A percentile compares a stretch with the other conserved stretches of the same genome.
Conservation (phyloP, 257 asterid species). For the Rauvolfia tetraphylla region DNA sequence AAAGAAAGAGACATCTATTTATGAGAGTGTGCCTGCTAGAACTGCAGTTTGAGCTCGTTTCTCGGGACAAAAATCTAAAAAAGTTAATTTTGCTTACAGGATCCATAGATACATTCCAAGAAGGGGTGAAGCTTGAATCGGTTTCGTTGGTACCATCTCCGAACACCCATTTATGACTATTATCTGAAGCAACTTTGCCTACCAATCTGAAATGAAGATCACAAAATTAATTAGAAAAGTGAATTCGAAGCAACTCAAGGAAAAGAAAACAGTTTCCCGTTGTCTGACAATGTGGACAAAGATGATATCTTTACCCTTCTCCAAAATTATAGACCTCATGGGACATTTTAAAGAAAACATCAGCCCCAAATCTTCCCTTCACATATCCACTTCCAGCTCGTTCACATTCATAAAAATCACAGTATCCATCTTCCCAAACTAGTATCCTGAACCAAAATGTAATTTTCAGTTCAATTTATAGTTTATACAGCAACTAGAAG, state of each 20-base stretch:
- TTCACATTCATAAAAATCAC: constrained; percentile 66
- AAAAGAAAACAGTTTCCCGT: background rate
- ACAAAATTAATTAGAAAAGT: background rate
- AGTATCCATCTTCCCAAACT: constrained; percentile 90
- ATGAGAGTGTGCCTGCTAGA: background rate
- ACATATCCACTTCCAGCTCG: constrained; percentile 43
- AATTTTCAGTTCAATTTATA: background rate
- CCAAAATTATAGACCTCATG: constrained; percentile 82
- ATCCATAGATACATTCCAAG: constrained; percentile 69
- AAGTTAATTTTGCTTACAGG: constrained; percentile 40
- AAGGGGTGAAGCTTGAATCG: constrained; percentile 50
- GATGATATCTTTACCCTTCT: constrained; percentile 54
- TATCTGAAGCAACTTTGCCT: constrained; percentile 84
- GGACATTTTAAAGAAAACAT: constrained; percentile 77
- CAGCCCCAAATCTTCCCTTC: constrained; percentile 66
- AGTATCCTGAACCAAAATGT: constrained; percentile 57
- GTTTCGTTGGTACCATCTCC: constrained; percentile 52
- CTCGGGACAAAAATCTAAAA: background rate
- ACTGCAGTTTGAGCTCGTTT: background rate
- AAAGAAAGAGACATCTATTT: background rate
- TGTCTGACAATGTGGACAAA: background rate
- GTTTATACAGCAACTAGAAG: background rate
- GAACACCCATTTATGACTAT: constrained; percentile 78
- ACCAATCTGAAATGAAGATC: constrained; percentile 50
- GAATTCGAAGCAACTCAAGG: background rate